These are phyloP conservation scores for Komagataella pseudopastoris DNA, from an alignment of 805 yeast genomes.

Conservation along the genomic window DNA sequence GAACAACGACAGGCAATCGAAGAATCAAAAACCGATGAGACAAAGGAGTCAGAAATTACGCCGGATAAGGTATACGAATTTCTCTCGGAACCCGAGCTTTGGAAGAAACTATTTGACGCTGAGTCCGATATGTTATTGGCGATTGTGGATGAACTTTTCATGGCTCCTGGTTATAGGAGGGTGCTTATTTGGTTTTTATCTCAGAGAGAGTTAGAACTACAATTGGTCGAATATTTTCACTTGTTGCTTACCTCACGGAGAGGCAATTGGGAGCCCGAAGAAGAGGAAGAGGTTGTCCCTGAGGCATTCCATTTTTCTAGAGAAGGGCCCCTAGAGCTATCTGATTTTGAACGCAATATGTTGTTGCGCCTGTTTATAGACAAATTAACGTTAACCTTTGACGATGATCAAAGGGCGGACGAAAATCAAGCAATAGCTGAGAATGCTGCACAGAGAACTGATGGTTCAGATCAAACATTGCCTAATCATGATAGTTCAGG, in stretches of 20 bases:
- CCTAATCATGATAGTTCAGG: background rate
- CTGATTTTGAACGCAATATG: constrained; percentile 53
- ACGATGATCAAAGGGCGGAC: constrained; percentile 4
- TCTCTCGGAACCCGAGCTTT: constrained; percentile 28
- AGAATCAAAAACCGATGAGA: constrained; percentile 6
- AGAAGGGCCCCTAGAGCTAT: constrained; percentile 36
- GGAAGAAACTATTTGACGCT: constrained; percentile 35
- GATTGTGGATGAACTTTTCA: constrained; percentile 56
- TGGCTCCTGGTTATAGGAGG: constrained; percentile 53
- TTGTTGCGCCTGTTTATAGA: constrained; percentile 51
- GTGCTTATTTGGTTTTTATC: constrained; percentile 57
- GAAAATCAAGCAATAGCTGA: constrained; percentile 3
- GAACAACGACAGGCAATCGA: constrained; percentile 12
- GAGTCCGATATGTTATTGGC: constrained; percentile 41
- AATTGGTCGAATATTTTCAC: constrained; percentile 48
- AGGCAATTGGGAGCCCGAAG: constrained; percentile 22
- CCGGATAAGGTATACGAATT: constrained; percentile 38
- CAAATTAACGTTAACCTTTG: background rate
- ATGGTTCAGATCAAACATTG: background rate
- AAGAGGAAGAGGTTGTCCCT: constrained; percentile 3
- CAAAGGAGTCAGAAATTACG: constrained; percentile 16
- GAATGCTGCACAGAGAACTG: background rate
- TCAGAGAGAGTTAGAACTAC: constrained; percentile 40
- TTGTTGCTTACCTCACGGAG: constrained; percentile 45
- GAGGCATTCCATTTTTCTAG: constrained; percentile 32